A percentile compares a stretch with the other conserved stretches of the same genome.
Conservation (phyloP, 805 yeast genomes). For the Tanozyma kutaoensis region DNA sequence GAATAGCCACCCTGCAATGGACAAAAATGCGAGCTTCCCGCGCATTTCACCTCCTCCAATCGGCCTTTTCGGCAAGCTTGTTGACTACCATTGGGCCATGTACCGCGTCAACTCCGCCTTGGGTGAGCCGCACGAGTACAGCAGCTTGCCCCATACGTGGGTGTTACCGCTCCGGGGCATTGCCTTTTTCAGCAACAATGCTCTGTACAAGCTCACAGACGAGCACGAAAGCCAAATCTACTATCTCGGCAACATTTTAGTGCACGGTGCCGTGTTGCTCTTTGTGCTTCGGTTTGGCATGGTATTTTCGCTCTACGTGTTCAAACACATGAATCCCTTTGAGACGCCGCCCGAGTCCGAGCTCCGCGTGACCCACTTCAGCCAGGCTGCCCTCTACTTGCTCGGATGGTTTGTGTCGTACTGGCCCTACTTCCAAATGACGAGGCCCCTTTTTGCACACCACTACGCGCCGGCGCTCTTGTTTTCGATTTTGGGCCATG, state of each 20-base stretch:
- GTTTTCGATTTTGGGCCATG: constrained; percentile 30
- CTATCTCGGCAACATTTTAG: constrained; percentile 49
- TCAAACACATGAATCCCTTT: constrained; percentile 20
- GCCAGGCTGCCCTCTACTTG: constrained; percentile 20
- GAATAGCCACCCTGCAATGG: constrained; percentile 40
- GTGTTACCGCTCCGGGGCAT: constrained; percentile 46
- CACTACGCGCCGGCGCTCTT: constrained; percentile 38
- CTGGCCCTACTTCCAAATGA: constrained; percentile 37
- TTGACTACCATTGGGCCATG: constrained; percentile 47
- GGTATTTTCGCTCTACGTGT: constrained; percentile 7
- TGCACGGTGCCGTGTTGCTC: constrained; percentile 35
- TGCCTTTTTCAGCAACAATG: constrained; percentile 33
- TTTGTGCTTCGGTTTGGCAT: constrained; percentile 14
- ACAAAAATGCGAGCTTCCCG: constrained; percentile 7
- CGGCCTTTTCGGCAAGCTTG: constrained; percentile 36
- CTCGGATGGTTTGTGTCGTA: constrained; percentile 49
- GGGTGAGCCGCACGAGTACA: constrained; percentile 35
- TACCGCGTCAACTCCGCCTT: constrained; percentile 32
- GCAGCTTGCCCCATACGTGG: constrained; percentile 46
- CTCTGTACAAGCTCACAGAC: constrained; percentile 10
- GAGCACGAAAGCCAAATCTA: constrained; percentile 30
- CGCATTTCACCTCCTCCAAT: constrained; percentile 13
- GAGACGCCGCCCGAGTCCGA: constrained; percentile 5
- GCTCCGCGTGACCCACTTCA: constrained; percentile 6
- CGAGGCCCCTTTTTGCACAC: constrained; percentile 26